phyloP scores from a whole-genome alignment of 1,284 basidiomycete species.

The Heterobasidion annosum region DNA sequence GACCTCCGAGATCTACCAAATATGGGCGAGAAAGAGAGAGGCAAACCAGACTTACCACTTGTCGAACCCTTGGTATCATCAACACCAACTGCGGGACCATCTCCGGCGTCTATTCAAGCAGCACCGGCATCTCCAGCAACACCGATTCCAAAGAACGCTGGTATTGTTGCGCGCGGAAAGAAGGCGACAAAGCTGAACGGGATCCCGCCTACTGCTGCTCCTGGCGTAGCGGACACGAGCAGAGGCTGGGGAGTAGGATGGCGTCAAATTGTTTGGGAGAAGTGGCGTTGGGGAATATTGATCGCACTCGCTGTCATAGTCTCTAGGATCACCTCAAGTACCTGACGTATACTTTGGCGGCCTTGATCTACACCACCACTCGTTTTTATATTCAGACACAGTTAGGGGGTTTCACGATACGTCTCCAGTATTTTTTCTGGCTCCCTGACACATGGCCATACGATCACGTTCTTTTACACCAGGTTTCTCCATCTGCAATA shows the following conservation, averaged over 20 bases:
- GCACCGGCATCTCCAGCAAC: not conserved
- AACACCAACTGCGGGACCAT: constrained; percentile 5
- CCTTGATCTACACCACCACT: not conserved
- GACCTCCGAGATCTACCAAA: constrained; percentile 71
- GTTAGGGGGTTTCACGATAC: not conserved
- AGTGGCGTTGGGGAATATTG: constrained; percentile 75
- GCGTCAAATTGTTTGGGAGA: constrained; percentile 67
- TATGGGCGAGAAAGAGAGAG: constrained; percentile 75
- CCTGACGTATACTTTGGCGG: not conserved
- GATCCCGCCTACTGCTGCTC: constrained; percentile 3
- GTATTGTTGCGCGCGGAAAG: constrained; percentile 7
- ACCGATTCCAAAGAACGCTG: not conserved
- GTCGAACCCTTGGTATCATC: constrained; percentile 11
- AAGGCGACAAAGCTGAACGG: constrained; percentile 3
- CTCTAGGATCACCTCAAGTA: constrained; percentile 40
- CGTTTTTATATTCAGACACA: too few species aligned
- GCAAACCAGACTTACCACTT: constrained; percentile 28
- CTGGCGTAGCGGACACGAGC: constrained; percentile 11
- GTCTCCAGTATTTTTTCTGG: not conserved
- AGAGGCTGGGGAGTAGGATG: constrained; percentile 32
- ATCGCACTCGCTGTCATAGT: constrained; percentile 69
- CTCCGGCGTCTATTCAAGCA: constrained; percentile 7
- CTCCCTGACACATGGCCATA: not conserved
- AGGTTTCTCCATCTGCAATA: not conserved
- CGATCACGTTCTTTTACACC: not conserved